A percentile compares a stretch with the other conserved stretches of the same genome.
phyloP scores from a whole-genome alignment of 441 rosid genomes.

The Adansonia grandidieri region DNA sequence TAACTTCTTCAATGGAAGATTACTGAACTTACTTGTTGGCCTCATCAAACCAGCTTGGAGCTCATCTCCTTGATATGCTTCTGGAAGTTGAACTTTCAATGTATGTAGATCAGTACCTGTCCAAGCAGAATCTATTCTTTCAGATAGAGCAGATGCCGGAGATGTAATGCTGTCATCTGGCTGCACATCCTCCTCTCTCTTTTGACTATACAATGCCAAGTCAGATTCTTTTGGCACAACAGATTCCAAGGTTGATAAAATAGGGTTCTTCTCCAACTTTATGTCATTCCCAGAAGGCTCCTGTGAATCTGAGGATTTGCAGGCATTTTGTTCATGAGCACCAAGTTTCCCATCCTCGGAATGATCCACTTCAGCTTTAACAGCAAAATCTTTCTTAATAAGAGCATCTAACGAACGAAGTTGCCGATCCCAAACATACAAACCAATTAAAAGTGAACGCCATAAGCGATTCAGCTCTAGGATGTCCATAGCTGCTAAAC shows the following conservation, averaged over 20 bases:
- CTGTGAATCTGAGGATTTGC: slow-evolving; percentile 36
- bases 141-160: slow-evolving; percentile 67
- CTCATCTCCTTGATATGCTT: slow-evolving; percentile 44
- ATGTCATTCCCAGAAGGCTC: slow-evolving; percentile 37
- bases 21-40: slow-evolving; percentile 33
- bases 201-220: slow-evolving; percentile 33
- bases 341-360: slow-evolving; percentile 38
- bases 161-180: slow-evolving; percentile 48
- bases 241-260: slow-evolving; percentile 26
- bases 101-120: slow-evolving; percentile 65
- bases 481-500: slow-evolving; percentile 58
- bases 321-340: slow-evolving; percentile 32
- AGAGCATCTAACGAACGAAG: slow-evolving; percentile 66
- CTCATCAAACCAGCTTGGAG: slow-evolving; percentile 34
- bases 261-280: slow-evolving; percentile 35
- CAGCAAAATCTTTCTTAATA: slow-evolving; percentile 48
- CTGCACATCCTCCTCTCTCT: slow-evolving; percentile 45
- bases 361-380: slow-evolving; percentile 40
- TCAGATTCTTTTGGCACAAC: slow-evolving; percentile 36
- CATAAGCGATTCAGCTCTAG: slow-evolving; percentile 75
- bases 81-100: slow-evolving; percentile 38
- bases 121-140: slow-evolving; percentile 96
- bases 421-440: slow-evolving; percentile 80
- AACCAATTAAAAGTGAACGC: slow-evolving; percentile 65
- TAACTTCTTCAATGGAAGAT: slow-evolving; percentile 51